Conservation (phyloP, 768 basidiomycete species). For the Sistotremastrum niveocremeum region DNA sequence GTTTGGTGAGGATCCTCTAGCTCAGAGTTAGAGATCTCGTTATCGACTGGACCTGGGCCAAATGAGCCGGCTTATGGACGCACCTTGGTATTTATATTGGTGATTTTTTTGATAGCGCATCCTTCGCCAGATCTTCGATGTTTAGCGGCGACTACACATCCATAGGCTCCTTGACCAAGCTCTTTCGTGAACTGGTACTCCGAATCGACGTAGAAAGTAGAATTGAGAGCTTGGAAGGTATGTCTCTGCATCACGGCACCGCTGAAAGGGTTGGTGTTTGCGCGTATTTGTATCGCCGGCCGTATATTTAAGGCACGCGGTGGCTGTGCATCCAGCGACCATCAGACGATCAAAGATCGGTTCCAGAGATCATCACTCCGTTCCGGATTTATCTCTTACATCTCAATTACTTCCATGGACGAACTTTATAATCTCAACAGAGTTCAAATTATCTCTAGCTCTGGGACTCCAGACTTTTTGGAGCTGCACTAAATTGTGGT, state of each 20-base stretch:
- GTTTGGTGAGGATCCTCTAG: slow-evolving; percentile 89
- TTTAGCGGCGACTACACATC: slow-evolving; percentile 78
- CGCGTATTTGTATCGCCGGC: too few relatives aligned
- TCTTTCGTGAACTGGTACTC: slow-evolving; percentile 95
- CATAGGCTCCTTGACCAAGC: slow-evolving; percentile 91
- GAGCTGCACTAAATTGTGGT: too few relatives aligned
- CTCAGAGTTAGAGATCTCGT: slow-evolving; percentile 1
- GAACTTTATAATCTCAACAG: too few relatives aligned
- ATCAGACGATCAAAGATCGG: too few relatives aligned
- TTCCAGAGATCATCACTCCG: too few relatives aligned
- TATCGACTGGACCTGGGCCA: not conserved
- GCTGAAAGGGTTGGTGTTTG: too few relatives aligned
- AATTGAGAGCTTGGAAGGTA: slow-evolving; percentile 72
- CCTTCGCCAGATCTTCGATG: slow-evolving; percentile 76
- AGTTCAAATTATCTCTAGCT: too few relatives aligned
- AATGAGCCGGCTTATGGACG: slow-evolving; percentile 3
- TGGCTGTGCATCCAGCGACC: too few relatives aligned
- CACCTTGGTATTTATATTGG: slow-evolving; percentile 84
- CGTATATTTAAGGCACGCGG: too few relatives aligned
- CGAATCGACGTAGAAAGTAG: slow-evolving; percentile 75
- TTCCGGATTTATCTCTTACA: too few relatives aligned
- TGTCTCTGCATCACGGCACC: slow-evolving; percentile 45
- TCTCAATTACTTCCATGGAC: too few relatives aligned
- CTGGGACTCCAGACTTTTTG: too few relatives aligned
- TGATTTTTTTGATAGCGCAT: slow-evolving; percentile 94